Percentiles rank a stretch among this genome's conserved stretches.
Evolutionary conservation across 2,329 filamentous ascomycete species (phyloP).

Genomic region (Orbilia blumenaviensis): DNA sequence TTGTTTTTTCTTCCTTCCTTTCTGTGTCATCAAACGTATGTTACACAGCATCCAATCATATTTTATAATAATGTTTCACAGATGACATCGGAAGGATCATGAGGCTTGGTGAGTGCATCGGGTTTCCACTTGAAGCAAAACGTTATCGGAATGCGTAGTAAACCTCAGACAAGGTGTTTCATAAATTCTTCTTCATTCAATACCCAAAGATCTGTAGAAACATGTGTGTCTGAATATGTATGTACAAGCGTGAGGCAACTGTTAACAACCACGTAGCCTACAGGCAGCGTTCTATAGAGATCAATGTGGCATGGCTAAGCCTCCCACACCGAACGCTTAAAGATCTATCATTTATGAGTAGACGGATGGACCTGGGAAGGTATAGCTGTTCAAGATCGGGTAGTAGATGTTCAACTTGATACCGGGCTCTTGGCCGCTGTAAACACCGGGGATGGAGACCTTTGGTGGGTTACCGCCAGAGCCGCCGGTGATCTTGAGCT

Average conservation of each 20-base stretch:
- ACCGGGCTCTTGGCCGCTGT: slow-evolving; percentile 54
- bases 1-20: too few relatives aligned
- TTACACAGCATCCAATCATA: slow-evolving; percentile 26
- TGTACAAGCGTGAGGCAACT: neutral
- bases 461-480: slow-evolving; percentile 60
- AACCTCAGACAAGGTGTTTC: neutral
- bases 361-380: slow-evolving; percentile 55
- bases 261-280: neutral
- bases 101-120: neutral
- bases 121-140: neutral
- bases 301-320: neutral
- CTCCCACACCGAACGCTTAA: neutral
- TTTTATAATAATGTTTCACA: neutral
- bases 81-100: slow-evolving; percentile 1
- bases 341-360: slow-evolving; percentile 36
- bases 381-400: slow-evolving; percentile 53
- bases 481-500: slow-evolving; percentile 62
- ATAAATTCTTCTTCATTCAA: neutral
- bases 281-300: neutral
- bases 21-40: slow-evolving; percentile 3
- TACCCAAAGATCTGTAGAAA: neutral
- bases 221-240: neutral
- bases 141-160: neutral
- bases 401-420: slow-evolving; percentile 56
- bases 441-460: slow-evolving; percentile 63